Evolutionary conservation across 2,329 filamentous ascomycete species (phyloP), one percentile per base, ranked within the genome.

Genomic region (Fusarium algeriense): DNA sequence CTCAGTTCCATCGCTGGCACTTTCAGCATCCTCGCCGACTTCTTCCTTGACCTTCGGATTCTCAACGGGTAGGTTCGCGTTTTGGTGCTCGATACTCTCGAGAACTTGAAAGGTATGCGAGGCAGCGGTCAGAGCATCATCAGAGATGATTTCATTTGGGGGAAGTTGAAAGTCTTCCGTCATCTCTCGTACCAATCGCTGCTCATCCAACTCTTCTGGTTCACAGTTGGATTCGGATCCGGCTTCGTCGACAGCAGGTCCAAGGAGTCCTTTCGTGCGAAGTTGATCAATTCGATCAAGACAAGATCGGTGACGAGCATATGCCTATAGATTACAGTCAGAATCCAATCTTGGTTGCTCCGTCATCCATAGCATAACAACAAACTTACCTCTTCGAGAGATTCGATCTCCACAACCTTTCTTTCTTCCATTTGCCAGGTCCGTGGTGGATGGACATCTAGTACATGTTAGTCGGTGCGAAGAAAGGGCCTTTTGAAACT

Each of bases 241-340:
- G 17, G 30, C 12, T 23, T 46, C 26, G 10, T 34, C 10, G 23
- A 15, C 1, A 9, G 7, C 41, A 23, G 30, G 40, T 15, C 20
- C 50, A 30, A 41, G 37, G 12, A 38, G 23, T 12, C 26, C 50
- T 6, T n/a, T 20, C 19, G 26, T 35, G 20, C 52, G 40, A 45
- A 44, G 43, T 23, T 45, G 38, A 8, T 38, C 45, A n/a, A 50
- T 20, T 34, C 19, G 12, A 9, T 20, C 40, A 15, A 60, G 32
- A n/a, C n/a, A 35, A 4, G 12, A 13, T 11, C 23, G 13, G 13
- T 66, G 63, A 4, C 45, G 45, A 4, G n/a, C 35, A 28, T 32
- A 63, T 4, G 63, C 64, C 64, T 67, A 7, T 12, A 45, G 10
- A 9, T 11, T 19, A 32, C n/a, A n/a, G 30, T 67, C 49, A 63